These are phyloP conservation scores for Myxozyma lipomycoides DNA, from an alignment of 805 yeast genomes.

Conservation along the genomic window DNA sequence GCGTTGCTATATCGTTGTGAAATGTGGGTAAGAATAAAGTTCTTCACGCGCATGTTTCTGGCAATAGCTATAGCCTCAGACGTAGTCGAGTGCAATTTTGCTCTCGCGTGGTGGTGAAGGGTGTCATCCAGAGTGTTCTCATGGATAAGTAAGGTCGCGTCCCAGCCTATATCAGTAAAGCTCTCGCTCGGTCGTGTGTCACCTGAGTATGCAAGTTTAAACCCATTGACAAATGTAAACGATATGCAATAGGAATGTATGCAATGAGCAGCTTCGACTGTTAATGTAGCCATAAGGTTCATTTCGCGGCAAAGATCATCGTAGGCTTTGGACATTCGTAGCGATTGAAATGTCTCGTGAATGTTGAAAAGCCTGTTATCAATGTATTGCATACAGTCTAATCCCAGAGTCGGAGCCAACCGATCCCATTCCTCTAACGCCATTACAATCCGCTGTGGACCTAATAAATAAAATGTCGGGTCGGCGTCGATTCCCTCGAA, in stretches of 20 bases:
- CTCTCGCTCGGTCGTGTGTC: constrained; percentile 80
- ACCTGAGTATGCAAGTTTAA: constrained; percentile 85
- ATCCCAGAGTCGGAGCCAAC: constrained; percentile 36
- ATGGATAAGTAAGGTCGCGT: constrained; percentile 75
- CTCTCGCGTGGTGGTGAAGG: constrained; percentile 68
- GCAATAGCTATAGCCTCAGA: constrained; percentile 78
- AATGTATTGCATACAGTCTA: constrained; percentile 8
- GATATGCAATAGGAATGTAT: constrained; percentile 70
- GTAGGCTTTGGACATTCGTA: background rate
- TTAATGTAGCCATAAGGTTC: constrained; percentile 42
- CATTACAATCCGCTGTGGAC: constrained; percentile 69
- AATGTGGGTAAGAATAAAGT: constrained; percentile 81
- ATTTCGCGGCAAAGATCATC: constrained; percentile 31
- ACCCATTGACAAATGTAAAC: constrained; percentile 45
- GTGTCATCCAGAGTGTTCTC: constrained; percentile 90
- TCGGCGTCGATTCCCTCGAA: constrained; percentile 35
- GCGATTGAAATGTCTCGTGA: background rate
- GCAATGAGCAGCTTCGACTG: constrained; percentile 83
- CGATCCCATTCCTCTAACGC: constrained; percentile 68
- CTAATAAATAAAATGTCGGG: constrained; percentile 52
- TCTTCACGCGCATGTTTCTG: constrained; percentile 63
- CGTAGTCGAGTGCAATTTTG: constrained; percentile 82
- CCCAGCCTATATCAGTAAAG: constrained; percentile 63
- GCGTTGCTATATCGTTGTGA: constrained; percentile 71
- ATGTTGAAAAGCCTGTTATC: constrained; percentile 3